These are phyloP conservation scores for Pyrenophora graminea DNA, from an alignment of 2,329 filamentous ascomycete genomes.

Conservation along the genomic window DNA sequence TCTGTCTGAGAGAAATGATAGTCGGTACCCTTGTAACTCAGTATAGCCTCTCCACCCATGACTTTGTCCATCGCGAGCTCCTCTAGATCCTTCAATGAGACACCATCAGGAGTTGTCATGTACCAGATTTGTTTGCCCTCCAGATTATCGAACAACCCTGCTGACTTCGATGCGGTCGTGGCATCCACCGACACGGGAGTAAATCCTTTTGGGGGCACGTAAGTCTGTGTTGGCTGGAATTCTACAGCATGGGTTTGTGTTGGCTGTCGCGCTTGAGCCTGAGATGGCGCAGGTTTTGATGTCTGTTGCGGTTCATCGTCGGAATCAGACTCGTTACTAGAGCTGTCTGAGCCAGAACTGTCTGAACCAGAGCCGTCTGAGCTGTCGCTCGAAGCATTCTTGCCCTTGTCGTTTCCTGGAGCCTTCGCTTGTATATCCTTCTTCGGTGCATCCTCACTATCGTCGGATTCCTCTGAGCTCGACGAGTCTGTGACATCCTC, in stretches of 20 bases:
- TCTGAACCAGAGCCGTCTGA: background rate
- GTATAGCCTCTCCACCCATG: conserved; percentile 57
- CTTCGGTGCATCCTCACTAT: conserved; percentile 16
- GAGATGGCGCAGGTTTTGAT: conserved; percentile 18
- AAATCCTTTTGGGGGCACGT: conserved; percentile 53
- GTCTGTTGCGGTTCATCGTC: conserved; percentile 27
- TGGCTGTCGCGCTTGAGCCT: conserved; percentile 11
- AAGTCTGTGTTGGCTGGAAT: conserved; percentile 43
- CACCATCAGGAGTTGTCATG: conserved; percentile 71
- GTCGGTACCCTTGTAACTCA: conserved; percentile 66
- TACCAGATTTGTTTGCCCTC: conserved; percentile 80
- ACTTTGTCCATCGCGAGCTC: conserved; percentile 66
- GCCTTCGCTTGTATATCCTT: conserved; percentile 24
- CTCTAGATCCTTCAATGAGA: conserved; percentile 70
- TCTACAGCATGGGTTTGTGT: conserved; percentile 36
- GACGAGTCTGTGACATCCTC: conserved; percentile 29
- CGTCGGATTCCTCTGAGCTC: conserved; percentile 33
- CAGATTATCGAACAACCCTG: conserved; percentile 62
- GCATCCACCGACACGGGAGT: conserved; percentile 54
- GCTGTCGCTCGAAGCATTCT: conserved; percentile 17
- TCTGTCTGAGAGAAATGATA: conserved; percentile 63
- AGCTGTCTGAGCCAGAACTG: conserved; percentile 31
- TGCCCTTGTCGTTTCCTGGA: conserved; percentile 17
- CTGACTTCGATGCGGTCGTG: conserved; percentile 33
- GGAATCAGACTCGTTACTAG: conserved; percentile 47